phyloP scores from a whole-genome alignment of 495 filamentous ascomycete species.

The Xylaria curta region DNA sequence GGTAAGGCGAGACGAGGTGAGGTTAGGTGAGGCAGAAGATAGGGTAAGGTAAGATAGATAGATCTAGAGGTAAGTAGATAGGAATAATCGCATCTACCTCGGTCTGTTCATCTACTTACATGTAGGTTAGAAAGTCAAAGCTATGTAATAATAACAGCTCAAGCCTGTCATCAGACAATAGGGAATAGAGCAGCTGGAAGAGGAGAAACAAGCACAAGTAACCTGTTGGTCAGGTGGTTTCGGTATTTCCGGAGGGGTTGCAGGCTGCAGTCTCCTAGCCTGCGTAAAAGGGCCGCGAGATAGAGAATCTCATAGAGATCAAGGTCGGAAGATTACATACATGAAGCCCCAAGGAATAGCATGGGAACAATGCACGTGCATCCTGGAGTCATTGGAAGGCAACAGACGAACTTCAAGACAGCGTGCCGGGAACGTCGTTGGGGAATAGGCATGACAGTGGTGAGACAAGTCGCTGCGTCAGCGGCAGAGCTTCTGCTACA shows the following conservation, averaged over 20 bases:
- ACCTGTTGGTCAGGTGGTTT: background rate
- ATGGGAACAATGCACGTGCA: constrained; percentile 5
- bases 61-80: too few relatives aligned
- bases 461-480: constrained; percentile 13
- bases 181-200: background rate
- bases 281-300: background rate
- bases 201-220: background rate
- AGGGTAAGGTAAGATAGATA: background rate
- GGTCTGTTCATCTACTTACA: background rate
- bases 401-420: background rate
- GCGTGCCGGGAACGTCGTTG: background rate
- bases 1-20: background rate
- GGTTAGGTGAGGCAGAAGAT: background rate
- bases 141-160: background rate
- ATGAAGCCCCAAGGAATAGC: constrained; percentile 3
- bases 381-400: background rate
- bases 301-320: background rate
- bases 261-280: background rate
- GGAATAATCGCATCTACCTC: background rate
- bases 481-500: background rate
- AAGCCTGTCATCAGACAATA: background rate
- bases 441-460: background rate
- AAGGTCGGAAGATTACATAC: constrained; percentile 7
- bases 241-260: constrained; percentile 1
- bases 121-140: background rate